Percentiles rank a stretch among this genome's conserved stretches.
phyloP scores from a whole-genome alignment of 192 early-diverging fungal genomes.

The Mortierella alpina region DNA sequence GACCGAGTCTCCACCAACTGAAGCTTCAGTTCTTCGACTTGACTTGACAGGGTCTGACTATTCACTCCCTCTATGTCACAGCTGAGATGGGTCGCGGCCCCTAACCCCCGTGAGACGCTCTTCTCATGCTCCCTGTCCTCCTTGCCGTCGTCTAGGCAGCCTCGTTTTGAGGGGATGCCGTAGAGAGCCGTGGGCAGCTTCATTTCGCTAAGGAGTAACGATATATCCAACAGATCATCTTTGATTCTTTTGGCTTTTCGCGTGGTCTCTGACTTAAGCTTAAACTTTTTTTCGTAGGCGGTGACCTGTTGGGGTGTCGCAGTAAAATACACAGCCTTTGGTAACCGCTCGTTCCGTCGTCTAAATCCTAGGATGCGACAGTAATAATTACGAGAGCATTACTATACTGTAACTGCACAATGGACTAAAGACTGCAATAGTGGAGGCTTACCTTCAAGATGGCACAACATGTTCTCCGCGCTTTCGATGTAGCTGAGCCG shows the following conservation, averaged over 20 bases:
- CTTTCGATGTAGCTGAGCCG: slow-evolving; percentile 13
- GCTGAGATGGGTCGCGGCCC: no score
- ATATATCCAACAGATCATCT: neutral
- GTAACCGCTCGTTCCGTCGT: slow-evolving; percentile 7
- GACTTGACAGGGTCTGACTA: neutral
- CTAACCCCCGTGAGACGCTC: no score
- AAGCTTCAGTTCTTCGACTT: slow-evolving; percentile 11
- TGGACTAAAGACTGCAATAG: neutral
- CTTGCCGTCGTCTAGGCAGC: no score
- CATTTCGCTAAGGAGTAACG: neutral
- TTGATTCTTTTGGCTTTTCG: neutral
- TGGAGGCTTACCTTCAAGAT: slow-evolving; percentile 7
- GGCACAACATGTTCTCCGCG: slow-evolving; percentile 26
- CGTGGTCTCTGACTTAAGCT: neutral
- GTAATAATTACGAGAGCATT: no score
- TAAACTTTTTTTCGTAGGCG: slow-evolving; percentile 3
- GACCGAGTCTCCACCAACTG: neutral
- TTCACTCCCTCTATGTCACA: no score
- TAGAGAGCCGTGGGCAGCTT: neutral
- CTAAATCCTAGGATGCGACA: slow-evolving; percentile 8
- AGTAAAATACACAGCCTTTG: slow-evolving; percentile 20
- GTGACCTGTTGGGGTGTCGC: slow-evolving; percentile 12
- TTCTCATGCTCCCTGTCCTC: no score
- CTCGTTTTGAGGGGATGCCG: neutral
- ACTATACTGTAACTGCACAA: no score